Conservation (phyloP, 768 basidiomycete genomes). For the Roridomyces roridus region DNA sequence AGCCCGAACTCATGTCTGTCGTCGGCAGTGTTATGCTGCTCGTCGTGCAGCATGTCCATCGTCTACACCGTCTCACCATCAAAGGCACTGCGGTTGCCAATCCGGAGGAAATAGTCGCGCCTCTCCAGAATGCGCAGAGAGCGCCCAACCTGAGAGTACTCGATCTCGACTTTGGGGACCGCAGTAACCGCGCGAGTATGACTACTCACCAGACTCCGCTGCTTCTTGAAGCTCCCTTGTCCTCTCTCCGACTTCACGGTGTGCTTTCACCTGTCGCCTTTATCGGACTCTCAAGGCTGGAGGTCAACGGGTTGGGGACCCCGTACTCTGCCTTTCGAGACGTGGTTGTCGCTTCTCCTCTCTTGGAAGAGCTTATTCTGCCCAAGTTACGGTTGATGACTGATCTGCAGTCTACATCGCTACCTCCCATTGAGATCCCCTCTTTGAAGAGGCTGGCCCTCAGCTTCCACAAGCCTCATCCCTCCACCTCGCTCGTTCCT, state of each 20-base stretch:
- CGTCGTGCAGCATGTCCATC: slow-evolving; percentile 17
- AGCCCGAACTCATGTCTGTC: slow-evolving; percentile 3
- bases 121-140: slow-evolving; percentile 22
- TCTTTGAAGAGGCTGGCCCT: slow-evolving; percentile 19
- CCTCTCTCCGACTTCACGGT: slow-evolving; percentile 18
- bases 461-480: slow-evolving; percentile 19
- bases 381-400: slow-evolving; percentile 18
- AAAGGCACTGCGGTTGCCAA: background rate
- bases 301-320: slow-evolving; percentile 17
- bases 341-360: slow-evolving; percentile 22
- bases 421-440: slow-evolving; percentile 21
- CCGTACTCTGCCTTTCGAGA: slow-evolving; percentile 14
- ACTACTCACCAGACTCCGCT: slow-evolving; percentile 4
- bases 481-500: slow-evolving; percentile 15
- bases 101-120: slow-evolving; percentile 19
- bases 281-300: slow-evolving; percentile 19
- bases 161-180: slow-evolving; percentile 11
- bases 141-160: slow-evolving; percentile 13
- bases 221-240: slow-evolving; percentile 16
- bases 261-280: slow-evolving; percentile 23
- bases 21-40: slow-evolving; percentile 19
- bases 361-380: slow-evolving; percentile 16
- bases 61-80: slow-evolving; percentile 15
- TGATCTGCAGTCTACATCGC: slow-evolving; percentile 5
- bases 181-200: slow-evolving; percentile 3